Evolutionary conservation across 148 eudicot genomes (phyloP).

Genomic region (Rhododendron kiyosumense): DNA sequence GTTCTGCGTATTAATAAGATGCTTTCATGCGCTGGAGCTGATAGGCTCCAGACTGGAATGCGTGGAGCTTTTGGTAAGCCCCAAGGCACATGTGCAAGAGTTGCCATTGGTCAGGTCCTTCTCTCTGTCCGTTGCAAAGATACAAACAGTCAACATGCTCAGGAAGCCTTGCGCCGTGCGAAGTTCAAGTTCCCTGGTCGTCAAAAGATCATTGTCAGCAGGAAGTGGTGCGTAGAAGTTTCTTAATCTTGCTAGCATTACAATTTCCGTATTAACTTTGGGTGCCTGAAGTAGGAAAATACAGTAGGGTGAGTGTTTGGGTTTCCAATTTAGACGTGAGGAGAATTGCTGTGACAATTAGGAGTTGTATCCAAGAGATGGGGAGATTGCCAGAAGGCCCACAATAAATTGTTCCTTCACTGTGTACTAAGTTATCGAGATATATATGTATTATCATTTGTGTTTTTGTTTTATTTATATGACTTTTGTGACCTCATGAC

Average conservation of each 20-base stretch:
- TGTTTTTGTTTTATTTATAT: not conserved
- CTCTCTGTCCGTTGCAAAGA: slow-evolving; percentile 48
- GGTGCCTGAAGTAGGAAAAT: not conserved
- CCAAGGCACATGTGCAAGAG: slow-evolving; percentile 37
- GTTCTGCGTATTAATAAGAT: slow-evolving; percentile 44
- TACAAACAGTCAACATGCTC: slow-evolving; percentile 31
- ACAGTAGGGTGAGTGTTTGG: not conserved
- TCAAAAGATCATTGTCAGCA: slow-evolving; percentile 52
- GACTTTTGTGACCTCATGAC: not conserved
- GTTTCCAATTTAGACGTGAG: not conserved
- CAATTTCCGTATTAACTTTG: not conserved
- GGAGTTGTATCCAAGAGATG: not conserved
- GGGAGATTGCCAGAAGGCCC: not conserved
- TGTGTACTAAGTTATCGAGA: not conserved
- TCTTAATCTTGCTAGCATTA: not conserved
- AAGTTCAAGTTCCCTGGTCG: slow-evolving; percentile 56
- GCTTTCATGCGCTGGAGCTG: slow-evolving; percentile 54
- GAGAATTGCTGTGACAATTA: not conserved
- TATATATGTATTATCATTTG: not conserved
- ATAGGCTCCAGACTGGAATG: slow-evolving; percentile 56
- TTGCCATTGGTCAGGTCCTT: slow-evolving; percentile 44
- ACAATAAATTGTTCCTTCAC: not conserved
- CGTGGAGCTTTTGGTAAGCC: slow-evolving; percentile 51
- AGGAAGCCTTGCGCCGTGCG: slow-evolving; percentile 45
- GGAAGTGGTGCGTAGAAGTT: slow-evolving; percentile 33